Base-by-base conservation (phyloP, 2,329 filamentous ascomycete genomes). In the Aspergillus hortae region DNA sequence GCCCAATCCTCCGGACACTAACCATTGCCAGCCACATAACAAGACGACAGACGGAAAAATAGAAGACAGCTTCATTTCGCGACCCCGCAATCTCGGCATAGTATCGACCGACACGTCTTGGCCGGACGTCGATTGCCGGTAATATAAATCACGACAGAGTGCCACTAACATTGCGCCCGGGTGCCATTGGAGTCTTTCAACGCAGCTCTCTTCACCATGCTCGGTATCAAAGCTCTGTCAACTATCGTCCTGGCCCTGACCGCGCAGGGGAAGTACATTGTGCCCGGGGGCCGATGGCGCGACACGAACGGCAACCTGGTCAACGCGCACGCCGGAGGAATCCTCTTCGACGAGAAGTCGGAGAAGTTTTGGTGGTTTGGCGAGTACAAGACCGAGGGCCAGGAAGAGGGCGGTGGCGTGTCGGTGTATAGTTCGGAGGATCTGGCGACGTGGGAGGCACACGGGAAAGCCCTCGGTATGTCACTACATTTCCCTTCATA, bases 401-500 rank as follows among this genome's bases (percentile, higher is more conserved):
- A 82, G 55, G 74, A 73, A 6, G 83, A 86, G 60, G 83, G 83
- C 9, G 83, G 80, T 0, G 83, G 83, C 15, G 68, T 86, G 0
- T 79, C 80, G 0, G 83, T 84, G 1, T 83, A 83, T 62, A 84
- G 80, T 61, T 85, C 82, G 0, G 74, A 80, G 17, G 81, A 86
- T 56, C 69, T 86, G 2, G 80, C 78, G 2, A 85, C 81, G 0
- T 86, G 83, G 83, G 70, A 77, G 17, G 74, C 66, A 40, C 80
- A 84, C 53, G 82, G 82, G 0, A 65, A 84, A 36, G 83, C 83
- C 1, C 66, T 86, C 10, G 65, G 77, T 81, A 67, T 19, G 40
- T 17, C 6, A 5, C 23, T 19, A 21, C 10, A 19, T 10, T 2
- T n/a, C 11, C 44, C 30, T 46, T n/a, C 43, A 12, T 14, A 11